These are phyloP conservation scores for Sugiyamaella qingdaonensis DNA, from an alignment of 805 yeast species.

Conservation along the genomic window DNA sequence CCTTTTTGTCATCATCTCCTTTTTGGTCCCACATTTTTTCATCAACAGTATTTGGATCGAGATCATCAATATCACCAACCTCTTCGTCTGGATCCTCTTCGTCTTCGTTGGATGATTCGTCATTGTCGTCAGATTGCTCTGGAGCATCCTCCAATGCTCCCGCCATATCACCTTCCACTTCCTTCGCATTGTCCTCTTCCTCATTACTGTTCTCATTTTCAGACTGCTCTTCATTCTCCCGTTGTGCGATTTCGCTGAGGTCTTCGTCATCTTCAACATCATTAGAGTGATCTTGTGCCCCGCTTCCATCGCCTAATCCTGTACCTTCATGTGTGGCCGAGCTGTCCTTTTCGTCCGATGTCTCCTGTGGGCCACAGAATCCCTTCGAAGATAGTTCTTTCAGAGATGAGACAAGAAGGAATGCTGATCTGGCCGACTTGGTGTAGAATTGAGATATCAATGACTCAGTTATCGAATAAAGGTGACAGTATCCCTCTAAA, in stretches of 20 bases:
- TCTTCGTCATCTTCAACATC: conserved; percentile 93
- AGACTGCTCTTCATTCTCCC: conserved; percentile 67
- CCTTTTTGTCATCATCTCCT: conserved; percentile 55
- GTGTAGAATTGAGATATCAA: conserved; percentile 48
- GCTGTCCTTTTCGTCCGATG: conserved; percentile 55
- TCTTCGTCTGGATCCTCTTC: conserved; percentile 83
- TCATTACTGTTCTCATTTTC: conserved; percentile 47
- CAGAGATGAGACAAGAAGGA: conserved; percentile 51
- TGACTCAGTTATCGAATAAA: conserved; percentile 42
- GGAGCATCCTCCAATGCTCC: conserved; percentile 83
- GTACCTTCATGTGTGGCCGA: conserved; percentile 77
- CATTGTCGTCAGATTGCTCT: conserved; percentile 55
- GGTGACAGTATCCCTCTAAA: conserved; percentile 51
- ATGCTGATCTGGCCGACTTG: conserved; percentile 58
- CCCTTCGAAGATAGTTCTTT: conserved; percentile 69
- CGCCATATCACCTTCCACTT: conserved; percentile 95
- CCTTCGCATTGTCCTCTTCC: conserved; percentile 86
- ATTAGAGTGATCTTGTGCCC: conserved; percentile 73
- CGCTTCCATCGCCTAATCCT: conserved; percentile 90
- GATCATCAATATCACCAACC: conserved; percentile 80
- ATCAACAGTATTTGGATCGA: conserved; percentile 92
- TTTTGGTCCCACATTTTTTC: conserved; percentile 99
- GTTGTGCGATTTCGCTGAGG: conserved; percentile 64
- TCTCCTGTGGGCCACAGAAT: conserved; percentile 85
- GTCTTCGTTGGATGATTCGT: conserved; percentile 45